Evolutionary conservation across 129 eudicot species (phyloP).

Genomic region (Heracleum sosnowskyi): DNA sequence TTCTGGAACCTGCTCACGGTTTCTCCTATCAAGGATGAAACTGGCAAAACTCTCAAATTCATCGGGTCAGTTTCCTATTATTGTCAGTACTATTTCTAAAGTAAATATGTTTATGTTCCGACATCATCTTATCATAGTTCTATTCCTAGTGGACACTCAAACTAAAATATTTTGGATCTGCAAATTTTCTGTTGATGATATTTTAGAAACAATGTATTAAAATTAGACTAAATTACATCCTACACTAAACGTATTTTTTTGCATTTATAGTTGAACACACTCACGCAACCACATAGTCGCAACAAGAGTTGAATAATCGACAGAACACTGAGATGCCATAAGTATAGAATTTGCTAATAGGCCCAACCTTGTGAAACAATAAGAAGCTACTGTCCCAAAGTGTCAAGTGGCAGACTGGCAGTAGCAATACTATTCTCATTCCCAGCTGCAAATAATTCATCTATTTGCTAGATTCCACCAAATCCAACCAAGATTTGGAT

Average conservation of each 20-base stretch:
- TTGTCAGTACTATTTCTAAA: neutral
- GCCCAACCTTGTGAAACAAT: neutral
- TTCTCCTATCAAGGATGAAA: constrained; percentile 94
- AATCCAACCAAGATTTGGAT: neutral
- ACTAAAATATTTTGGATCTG: too few species aligned
- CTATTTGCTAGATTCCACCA: neutral
- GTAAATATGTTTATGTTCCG: neutral
- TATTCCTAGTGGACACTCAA: neutral
- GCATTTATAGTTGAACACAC: too few species aligned
- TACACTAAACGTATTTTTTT: too few species aligned
- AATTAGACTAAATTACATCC: too few species aligned
- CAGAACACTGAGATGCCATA: neutral
- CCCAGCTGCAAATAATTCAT: neutral
- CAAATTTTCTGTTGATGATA: too few species aligned
- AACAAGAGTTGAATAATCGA: too few species aligned
- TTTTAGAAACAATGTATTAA: too few species aligned
- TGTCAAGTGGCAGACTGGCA: constrained; percentile 1
- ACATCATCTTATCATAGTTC: neutral
- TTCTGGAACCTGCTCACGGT: constrained; percentile 97
- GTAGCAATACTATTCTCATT: neutral
- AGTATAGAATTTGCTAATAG: neutral
- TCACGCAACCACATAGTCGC: too few species aligned
- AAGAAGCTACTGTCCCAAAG: neutral
- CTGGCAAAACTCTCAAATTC: constrained; percentile 80
- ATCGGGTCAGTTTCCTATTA: constrained; percentile 51